phyloP scores from a whole-genome alignment of 441 rosid species.

The Theobroma grandiflorum region DNA sequence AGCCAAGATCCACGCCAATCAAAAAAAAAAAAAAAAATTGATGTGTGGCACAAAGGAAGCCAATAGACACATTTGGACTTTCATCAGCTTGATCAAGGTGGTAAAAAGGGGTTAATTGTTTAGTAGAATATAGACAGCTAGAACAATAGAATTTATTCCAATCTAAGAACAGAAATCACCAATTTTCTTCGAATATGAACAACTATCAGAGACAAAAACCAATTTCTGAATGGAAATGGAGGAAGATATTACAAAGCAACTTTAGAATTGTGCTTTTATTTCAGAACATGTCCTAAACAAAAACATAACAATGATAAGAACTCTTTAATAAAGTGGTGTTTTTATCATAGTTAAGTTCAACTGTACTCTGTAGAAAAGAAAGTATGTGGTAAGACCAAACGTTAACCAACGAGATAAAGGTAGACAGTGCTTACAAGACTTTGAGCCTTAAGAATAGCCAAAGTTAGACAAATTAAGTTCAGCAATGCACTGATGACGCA shows the following conservation, averaged over 20 bases:
- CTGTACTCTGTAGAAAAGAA: background rate
- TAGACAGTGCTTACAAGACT: background rate
- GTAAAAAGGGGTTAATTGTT: background rate
- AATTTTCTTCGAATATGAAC: background rate
- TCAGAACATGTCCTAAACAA: background rate
- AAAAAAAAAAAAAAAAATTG: background rate
- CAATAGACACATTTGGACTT: background rate
- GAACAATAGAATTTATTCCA: background rate
- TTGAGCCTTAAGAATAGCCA: background rate
- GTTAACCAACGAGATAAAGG: background rate
- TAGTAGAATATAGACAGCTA: background rate
- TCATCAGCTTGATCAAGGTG: background rate
- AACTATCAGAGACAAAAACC: background rate
- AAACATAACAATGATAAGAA: background rate
- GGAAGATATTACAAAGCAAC: background rate
- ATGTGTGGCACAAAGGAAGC: background rate
- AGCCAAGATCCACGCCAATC: background rate
- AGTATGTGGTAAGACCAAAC: background rate
- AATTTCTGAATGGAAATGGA: background rate
- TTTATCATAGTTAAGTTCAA: background rate
- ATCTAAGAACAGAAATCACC: background rate
- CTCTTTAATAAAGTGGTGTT: background rate
- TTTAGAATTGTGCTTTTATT: background rate
- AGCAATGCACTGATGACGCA: background rate
- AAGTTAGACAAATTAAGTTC: background rate